Evolutionary conservation across 805 yeast species (phyloP).

Genomic region (Candida xyloterini): DNA sequence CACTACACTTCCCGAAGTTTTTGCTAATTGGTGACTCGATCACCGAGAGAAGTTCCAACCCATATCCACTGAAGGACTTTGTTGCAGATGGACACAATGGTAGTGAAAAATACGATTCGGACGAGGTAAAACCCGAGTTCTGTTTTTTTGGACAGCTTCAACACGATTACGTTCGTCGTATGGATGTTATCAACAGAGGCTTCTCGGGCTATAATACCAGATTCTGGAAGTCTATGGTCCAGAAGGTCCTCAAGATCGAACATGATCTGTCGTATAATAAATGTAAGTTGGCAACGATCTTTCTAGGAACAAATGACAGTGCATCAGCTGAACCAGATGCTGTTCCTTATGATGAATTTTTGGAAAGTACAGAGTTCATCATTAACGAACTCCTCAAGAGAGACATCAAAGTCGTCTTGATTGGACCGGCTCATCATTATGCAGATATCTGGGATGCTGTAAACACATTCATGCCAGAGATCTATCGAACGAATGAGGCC

Average conservation of each 20-base stretch:
- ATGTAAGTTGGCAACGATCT: constrained; percentile 18
- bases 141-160: constrained; percentile 25
- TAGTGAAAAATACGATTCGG: neutral
- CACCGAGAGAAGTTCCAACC: constrained; percentile 27
- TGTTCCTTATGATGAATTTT: constrained; percentile 49
- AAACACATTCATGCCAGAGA: constrained; percentile 32
- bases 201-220: constrained; percentile 70
- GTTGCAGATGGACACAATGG: constrained; percentile 20
- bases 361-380: constrained; percentile 46
- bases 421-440: constrained; percentile 63
- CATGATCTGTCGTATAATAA: constrained; percentile 29
- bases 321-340: constrained; percentile 43
- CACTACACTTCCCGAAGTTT: constrained; percentile 21
- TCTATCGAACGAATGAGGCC: constrained; percentile 41
- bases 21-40: constrained; percentile 32
- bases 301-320: constrained; percentile 77
- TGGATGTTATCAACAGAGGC: constrained; percentile 72
- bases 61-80: constrained; percentile 20
- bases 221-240: constrained; percentile 50
- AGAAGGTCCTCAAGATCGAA: constrained; percentile 50
- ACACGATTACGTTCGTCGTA: constrained; percentile 47
- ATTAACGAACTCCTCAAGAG: constrained; percentile 36
- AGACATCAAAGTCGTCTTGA: constrained; percentile 50
- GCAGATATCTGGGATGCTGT: constrained; percentile 37
- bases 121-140: constrained; percentile 12